Base-by-base conservation (phyloP, 306 rosid genomes). In the Cucurbita argyrosperma region DNA sequence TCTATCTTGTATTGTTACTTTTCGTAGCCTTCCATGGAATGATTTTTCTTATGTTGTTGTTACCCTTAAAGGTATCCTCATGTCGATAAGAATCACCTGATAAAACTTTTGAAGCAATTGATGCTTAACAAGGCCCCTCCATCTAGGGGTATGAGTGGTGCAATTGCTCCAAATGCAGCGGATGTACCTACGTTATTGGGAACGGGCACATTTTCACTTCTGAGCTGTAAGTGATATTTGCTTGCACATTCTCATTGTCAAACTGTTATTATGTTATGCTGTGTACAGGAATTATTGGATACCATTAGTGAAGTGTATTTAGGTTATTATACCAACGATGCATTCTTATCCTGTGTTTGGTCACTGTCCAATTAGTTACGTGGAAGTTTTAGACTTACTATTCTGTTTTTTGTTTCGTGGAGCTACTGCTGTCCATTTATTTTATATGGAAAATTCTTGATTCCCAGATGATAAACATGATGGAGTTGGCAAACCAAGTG, bases 101-200 rank as follows among this genome's bases (percentile, higher is more conserved):
- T 89, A 84, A 91, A 89, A 85, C 96, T 95, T 82, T 84, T 95
- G 88, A 95, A 88, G 86, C 97, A 95, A 77, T 82, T 94, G 87
- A 66, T 95, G 55, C 78, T 84, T 75, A 85, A 79, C 75, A 77
- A 47, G 67, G 79, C 86, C 74, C 82, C 90, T 55, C 87, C 92
- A 76, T 83, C 90, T 43, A 72, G 79, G 76, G 83, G 86, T 77
- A 64, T 77, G 79, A 77, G 74, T 70, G 74, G 81, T 79, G 91
- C 87, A 79, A 89, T 81, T 79, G 80, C 86, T 76, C 97, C 96
- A 77, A 95, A 87, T 81, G 99, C 99, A 47, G 96, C 96, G 75
- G 96, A 94, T 83, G 96, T 91, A 74, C 99, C 99, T 74, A 94
- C 99, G 62, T 90, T 94, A 81, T 73, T 94, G 75, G 99, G 99